Base-by-base conservation (phyloP, 371 early-diverging fungal species). In the Parasitella parasitica region DNA sequence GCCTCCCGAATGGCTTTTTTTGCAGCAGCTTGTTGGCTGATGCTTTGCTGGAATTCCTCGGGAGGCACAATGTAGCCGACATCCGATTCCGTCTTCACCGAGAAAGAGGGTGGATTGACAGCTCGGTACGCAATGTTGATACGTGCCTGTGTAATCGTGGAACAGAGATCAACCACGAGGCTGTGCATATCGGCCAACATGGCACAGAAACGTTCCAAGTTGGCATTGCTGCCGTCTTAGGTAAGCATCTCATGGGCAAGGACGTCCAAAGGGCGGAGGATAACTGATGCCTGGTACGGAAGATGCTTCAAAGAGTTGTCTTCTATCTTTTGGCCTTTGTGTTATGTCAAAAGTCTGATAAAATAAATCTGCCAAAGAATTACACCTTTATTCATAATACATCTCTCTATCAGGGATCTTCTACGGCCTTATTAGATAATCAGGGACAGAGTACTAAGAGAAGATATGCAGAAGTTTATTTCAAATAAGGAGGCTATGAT, bases 51-150 rank as follows among this genome's bases (percentile, higher is more conserved):
- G 3, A 46, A 54, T 11, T 54, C 62, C 5, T 28, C 9, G 1
- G 49, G 15, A 27, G 46, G 49, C 3, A 54, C 24, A 9, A 55
- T 61, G 28, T 48, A 60, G 22, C 3, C 26, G 4, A 16, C 35
- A 12, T 36, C 32, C 9, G 9, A 34, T 4, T 3, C 2, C 7
- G 13, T 3, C 35, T 52, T 35, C 8, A 61, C n/a, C 4, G 35
- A 9, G 12, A 51, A 43, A 18, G 58, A 37, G 28, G 62, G 64
- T 11, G 61, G 27, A 15, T 64, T 28, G 15, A 58, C 24, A 0
- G 67, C 59, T 0, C 62, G 57, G 1, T 66, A 24, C 2, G 67
- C 64, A 0, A 71, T 36, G 15, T 66, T 56, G 18, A 64, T 59
- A 2, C 66, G 39, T 0, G 13, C 24, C 0, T 28, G 24, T 5